Evolutionary conservation across 331 rosid species (phyloP), one percentile per base, ranked within the genome.

Genomic region (Telfairia occidentalis): DNA sequence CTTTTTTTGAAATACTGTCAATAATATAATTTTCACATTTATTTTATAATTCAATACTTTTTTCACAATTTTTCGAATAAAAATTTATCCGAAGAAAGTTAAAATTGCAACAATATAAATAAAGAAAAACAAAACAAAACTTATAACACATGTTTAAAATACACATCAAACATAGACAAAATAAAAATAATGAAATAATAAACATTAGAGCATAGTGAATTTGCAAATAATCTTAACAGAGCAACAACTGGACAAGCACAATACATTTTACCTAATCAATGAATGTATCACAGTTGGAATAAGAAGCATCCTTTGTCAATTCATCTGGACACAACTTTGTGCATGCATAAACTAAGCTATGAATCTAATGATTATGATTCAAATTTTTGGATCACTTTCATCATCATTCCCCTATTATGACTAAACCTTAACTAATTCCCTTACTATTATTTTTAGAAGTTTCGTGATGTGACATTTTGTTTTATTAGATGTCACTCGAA

Each of bases 231-330:
- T 38, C 5, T 57, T 29, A 57, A 57, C 1, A 57, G 15, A 57
- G 37, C 37, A 57, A 57, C 37, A 57, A 57, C 9, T 57, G 64
- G 57, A 57, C 16, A 55, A 23, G 18, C 34, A 55, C 38, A 28
- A 30, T 23, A 2, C 32, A 9, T 2, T 23, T 54, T 23, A 21
- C 32, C 60, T 54, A 58, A 58, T 63, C 37, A 11, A 34, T 35
- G 48, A 63, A 63, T 63, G 71, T 35, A 34, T 63, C 70, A 63
- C 70, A 63, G 70, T 63, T 34, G 70, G 70, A 63, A 8, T 34
- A 34, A 63, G 46, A 63, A 63, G 9, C 71, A 35, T 63, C 71
- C 71, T 63, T 63, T 34, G 71, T 63, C 71, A 63, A 63, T 9
- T 63, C 71, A 63, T 63, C 11, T 59, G 38, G 66, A 59, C 66